A percentile compares a stretch with the other conserved stretches of the same genome.
phyloP scores from a whole-genome alignment of 257 asterid species.

The Ocimum tenuiflorum region DNA sequence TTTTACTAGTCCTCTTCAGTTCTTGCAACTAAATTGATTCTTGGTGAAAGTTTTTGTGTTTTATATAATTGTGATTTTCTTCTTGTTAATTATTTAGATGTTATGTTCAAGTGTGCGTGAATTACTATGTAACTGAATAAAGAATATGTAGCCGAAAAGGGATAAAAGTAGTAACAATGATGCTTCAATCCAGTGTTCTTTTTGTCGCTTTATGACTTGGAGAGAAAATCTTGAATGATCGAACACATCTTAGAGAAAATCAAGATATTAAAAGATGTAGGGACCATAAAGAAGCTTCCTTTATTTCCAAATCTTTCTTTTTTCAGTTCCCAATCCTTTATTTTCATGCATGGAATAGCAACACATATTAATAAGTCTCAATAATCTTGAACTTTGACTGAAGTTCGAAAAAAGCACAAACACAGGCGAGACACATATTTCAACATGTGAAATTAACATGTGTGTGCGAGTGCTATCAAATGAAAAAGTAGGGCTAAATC shows the following conservation, averaged over 20 bases:
- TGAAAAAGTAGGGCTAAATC: neutral
- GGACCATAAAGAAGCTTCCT: slow-evolving; percentile 35
- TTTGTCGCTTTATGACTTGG: slow-evolving; percentile 38
- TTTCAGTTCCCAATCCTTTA: neutral
- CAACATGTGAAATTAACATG: neutral
- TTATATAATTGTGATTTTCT: no score
- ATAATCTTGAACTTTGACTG: neutral
- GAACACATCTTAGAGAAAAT: slow-evolving; percentile 29
- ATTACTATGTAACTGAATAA: neutral
- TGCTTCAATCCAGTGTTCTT: slow-evolving; percentile 36
- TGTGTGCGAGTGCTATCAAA: neutral
- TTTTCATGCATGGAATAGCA: neutral
- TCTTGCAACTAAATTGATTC: no score
- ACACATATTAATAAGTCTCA: neutral
- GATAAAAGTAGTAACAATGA: slow-evolving; percentile 19
- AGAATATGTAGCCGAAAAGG: slow-evolving; percentile 18
- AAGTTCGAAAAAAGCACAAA: neutral
- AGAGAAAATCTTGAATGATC: slow-evolving; percentile 22
- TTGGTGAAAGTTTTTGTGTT: no score
- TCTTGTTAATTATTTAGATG: neutral
- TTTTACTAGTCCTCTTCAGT: no score
- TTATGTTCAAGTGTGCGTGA: neutral
- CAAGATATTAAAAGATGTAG: slow-evolving; percentile 47
- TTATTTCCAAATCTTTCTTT: slow-evolving; percentile 2
- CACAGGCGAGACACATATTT: neutral